Evolutionary conservation across 2,329 filamentous ascomycete genomes (phyloP), one percentile per base, ranked within the genome.

Genomic region (Westerdykella ornata): DNA sequence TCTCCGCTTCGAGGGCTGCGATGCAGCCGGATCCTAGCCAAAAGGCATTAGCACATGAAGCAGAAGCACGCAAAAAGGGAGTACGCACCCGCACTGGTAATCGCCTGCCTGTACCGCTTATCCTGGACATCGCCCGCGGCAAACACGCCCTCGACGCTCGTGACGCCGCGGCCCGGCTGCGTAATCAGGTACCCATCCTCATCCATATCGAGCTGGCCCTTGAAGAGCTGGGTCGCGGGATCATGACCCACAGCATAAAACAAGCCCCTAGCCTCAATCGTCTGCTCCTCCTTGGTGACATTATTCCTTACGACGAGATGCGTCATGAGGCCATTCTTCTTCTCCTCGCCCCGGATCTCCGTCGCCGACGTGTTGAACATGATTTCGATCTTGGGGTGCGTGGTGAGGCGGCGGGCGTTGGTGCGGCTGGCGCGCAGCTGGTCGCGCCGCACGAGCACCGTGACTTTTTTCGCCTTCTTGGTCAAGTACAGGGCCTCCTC

Each of bases 211-310:
- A 98, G 60, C 72, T 97, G 88, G 39, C 80, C 88, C 78, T 92
- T 94, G 70, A 98, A 84, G 31, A 98, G 75, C n/a, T 70, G 61
- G 1, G 88, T 97, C 37, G 92, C 94, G 11, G 92, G 92, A 65
- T 96, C 90, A 71, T 98, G 92, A 17, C 92, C 92, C 39, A 98
- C 84, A 59, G 94, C 92, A 68, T 98, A 98, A 72, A 98, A 98
- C 17, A 98, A 76, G 19, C 92, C 92, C 68, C 85, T 94, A 38
- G 90, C 90, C 54, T 88, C 81, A 37, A 96, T 72, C n/a, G 83
- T 83, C 74, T 94, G 85, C 66, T 85, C 78, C 64, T 81, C 71
- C 47, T 87, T 88, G 16, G 81, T 85, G 57, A 75, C 71, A 45
- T 80, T 81, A 70, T 97, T 80, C 76, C 85, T 86, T 65, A 98